Evolutionary conservation across 148 eudicot species (phyloP), one percentile per base, ranked within the genome.

Genomic region (Simmondsia chinensis): DNA sequence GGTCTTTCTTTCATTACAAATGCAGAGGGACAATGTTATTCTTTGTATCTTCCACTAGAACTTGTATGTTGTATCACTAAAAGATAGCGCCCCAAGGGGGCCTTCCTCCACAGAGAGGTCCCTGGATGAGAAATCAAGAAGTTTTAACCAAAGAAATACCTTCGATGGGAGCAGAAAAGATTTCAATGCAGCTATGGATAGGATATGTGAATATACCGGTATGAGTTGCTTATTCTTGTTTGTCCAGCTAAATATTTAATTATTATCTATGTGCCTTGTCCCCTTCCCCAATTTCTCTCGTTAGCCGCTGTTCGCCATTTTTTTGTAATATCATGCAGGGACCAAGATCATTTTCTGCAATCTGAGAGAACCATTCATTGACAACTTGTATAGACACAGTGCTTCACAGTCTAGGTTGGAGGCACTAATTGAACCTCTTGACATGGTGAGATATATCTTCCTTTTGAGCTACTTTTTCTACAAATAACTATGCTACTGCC

Each of bases 141-240:
- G 71, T 57, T 74, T 71, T 39, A 48, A 48, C 33, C 77, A 62
- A 35, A 83, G 69, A 56, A 78, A 71, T 50, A 58, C 79, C 37
- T 86, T 93, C 50, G 96, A 86, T 52, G 99, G 99, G 45, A 77
- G 87, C 48, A 77, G 99, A 66, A 86, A 75, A 75, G 99, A 86
- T 63, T 56, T 93, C 14, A 93, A 93, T 75, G 96, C 87, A 27
- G 96, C 99, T 53, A 82, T 93, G 55, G 99, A 93, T 61, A 72
- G 76, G 52, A 65, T 82, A 25, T 86, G 99, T 47, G 94, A 86
- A 63, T 93, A 86, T 56, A 73, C 91, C 16, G 99, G 99, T 87
- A 46, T 64, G 69, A 6, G 37, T 43, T 38, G 38, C 33, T 33
- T 59, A 24, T 53, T 34, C 12, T 28, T 33, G 28, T 28, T 23